Evolutionary conservation across 768 basidiomycete genomes (phyloP).

Genomic region (Boletus sensibilis): DNA sequence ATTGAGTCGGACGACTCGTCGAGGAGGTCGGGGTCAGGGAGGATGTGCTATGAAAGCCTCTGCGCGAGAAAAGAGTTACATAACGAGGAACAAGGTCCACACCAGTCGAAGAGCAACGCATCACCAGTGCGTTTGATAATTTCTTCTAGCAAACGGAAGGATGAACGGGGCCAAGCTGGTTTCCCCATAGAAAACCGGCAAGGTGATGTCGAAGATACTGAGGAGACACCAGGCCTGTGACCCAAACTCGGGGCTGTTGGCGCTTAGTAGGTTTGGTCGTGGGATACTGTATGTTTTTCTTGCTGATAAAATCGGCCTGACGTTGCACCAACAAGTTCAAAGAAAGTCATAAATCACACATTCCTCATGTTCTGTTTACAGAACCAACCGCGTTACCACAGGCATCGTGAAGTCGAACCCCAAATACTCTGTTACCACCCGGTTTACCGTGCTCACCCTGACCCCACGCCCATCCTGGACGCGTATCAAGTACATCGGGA

Average conservation of each 20-base stretch:
- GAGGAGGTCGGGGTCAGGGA: too few relatives aligned
- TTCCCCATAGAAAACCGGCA: constrained; percentile 1
- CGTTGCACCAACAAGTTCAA: not conserved
- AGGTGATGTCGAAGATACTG: constrained; percentile 22
- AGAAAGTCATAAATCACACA: not conserved
- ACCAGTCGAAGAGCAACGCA: too few relatives aligned
- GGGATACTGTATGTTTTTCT: too few relatives aligned
- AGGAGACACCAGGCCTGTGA: constrained; percentile 15
- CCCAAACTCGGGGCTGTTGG: not conserved
- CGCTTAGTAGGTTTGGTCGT: too few relatives aligned
- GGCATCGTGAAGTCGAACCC: constrained; percentile 19
- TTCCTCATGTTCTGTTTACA: constrained; percentile 3
- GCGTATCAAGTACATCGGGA: constrained; percentile 20
- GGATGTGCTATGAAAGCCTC: too few relatives aligned
- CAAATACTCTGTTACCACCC: constrained; percentile 13
- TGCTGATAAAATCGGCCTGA: too few relatives aligned
- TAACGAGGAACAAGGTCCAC: too few relatives aligned
- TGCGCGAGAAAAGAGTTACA: too few relatives aligned
- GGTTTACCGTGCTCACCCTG: constrained; percentile 14
- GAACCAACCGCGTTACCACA: constrained; percentile 15
- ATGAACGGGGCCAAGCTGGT: too few relatives aligned
- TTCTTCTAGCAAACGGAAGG: too few relatives aligned
- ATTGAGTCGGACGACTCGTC: too few relatives aligned
- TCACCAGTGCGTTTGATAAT: too few relatives aligned
- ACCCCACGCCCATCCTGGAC: constrained; percentile 12